phyloP scores from a whole-genome alignment of 805 yeast genomes.

The Clavispora fructus region DNA sequence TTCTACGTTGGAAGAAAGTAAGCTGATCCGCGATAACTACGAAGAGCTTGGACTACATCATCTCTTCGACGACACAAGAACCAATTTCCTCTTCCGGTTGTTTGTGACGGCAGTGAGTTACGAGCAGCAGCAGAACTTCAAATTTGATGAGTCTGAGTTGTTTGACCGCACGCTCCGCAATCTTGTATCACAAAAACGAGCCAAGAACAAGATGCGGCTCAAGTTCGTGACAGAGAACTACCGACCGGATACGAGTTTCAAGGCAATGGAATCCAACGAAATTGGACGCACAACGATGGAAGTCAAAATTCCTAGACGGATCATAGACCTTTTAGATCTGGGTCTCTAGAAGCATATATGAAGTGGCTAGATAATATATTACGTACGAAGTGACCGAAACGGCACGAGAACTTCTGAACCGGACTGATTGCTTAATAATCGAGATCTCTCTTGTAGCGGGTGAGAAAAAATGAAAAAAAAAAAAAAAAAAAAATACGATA shows the following conservation, averaged over 20 bases:
- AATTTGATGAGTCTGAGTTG: background rate
- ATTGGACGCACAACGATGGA: background rate
- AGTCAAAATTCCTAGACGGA: background rate
- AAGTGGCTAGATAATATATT: too few relatives aligned
- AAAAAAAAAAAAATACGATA: too few relatives aligned
- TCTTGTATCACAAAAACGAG: background rate
- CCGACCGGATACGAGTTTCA: background rate
- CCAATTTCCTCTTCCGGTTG: slow-evolving; percentile 12
- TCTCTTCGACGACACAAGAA: slow-evolving; percentile 5
- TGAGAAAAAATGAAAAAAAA: too few relatives aligned
- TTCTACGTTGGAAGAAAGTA: background rate
- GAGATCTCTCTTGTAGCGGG: too few relatives aligned
- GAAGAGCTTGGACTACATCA: slow-evolving; percentile 8
- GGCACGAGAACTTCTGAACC: too few relatives aligned
- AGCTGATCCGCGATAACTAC: background rate
- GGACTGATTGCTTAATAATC: too few relatives aligned
- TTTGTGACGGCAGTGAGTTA: slow-evolving; percentile 8
- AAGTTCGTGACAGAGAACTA: background rate
- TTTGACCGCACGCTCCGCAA: background rate
- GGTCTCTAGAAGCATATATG: background rate
- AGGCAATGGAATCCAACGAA: background rate
- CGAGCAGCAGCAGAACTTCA: background rate
- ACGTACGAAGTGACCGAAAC: too few relatives aligned
- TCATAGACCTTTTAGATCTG: background rate
- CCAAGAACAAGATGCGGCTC: background rate